These are phyloP conservation scores for Vinca minor DNA, from an alignment of 257 asterid genomes.

Conservation along the genomic window DNA sequence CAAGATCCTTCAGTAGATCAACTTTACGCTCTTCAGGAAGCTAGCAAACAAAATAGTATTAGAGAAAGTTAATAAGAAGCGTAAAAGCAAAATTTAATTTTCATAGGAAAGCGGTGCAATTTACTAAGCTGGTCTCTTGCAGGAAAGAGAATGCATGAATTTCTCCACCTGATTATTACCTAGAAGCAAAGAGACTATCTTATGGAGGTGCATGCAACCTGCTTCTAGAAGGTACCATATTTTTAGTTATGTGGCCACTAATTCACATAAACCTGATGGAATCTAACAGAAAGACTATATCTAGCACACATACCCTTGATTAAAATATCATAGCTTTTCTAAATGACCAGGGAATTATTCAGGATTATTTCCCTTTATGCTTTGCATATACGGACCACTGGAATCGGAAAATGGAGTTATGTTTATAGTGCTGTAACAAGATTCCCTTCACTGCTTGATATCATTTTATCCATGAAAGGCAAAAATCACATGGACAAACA, in stretches of 20 bases:
- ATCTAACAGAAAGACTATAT: neutral
- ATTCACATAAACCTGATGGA: no score
- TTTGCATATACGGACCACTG: neutral
- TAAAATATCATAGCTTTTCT: neutral
- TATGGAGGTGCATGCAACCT: neutral
- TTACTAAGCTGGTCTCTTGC: neutral
- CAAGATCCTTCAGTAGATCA: constrained; percentile 89
- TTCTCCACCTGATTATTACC: neutral
- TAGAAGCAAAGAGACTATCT: neutral
- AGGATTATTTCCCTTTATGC: neutral
- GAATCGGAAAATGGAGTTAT: neutral
- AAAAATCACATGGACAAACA: neutral
- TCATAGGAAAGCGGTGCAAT: neutral
- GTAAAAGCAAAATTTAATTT: neutral
- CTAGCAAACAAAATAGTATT: constrained; percentile 39
- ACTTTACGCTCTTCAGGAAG: constrained; percentile 85
- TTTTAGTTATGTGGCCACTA: neutral
- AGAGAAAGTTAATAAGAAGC: neutral
- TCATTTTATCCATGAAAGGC: neutral
- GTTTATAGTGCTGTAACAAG: neutral
- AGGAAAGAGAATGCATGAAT: neutral
- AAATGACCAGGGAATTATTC: neutral
- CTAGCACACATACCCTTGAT: neutral
- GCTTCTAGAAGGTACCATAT: neutral
- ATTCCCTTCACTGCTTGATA: neutral